A percentile compares a stretch with the other conserved stretches of the same genome.
phyloP scores from a whole-genome alignment of 192 early-diverging fungal species.

The Mycoemilia scoparia region DNA sequence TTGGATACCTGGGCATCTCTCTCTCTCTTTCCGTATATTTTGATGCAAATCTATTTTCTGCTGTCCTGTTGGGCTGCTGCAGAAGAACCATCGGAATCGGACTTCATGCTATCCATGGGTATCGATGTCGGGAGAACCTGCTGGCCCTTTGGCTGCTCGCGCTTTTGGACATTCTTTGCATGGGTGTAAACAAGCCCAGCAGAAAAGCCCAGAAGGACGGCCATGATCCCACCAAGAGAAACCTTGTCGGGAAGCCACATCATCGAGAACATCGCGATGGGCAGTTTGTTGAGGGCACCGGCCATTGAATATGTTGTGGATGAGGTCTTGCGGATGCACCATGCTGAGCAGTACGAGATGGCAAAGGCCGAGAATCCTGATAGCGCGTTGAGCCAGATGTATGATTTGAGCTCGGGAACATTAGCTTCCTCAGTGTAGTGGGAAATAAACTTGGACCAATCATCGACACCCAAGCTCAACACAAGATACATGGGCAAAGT shows the following conservation, averaged over 20 bases:
- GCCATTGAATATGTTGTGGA: constrained; percentile 91
- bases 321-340: constrained; percentile 38
- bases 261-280: constrained; percentile 88
- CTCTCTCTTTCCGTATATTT: too few relatives aligned
- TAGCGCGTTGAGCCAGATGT: constrained; percentile 51
- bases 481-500: constrained; percentile 61
- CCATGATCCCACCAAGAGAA: constrained; percentile 60
- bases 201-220: constrained; percentile 72
- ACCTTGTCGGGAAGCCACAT: constrained; percentile 82
- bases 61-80: too few relatives aligned
- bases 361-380: constrained; percentile 73
- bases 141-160: constrained; percentile 20
- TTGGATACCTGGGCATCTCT: too few relatives aligned
- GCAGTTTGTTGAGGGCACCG: constrained; percentile 94
- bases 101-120: constrained; percentile 25
- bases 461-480: constrained; percentile 47
- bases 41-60: too few relatives aligned
- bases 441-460: constrained; percentile 35
- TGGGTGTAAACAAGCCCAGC: constrained; percentile 59
- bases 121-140: constrained; percentile 26
- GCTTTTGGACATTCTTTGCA: constrained; percentile 45
- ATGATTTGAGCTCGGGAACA: constrained; percentile 37
- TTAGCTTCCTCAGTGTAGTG: constrained; percentile 32
- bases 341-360: constrained; percentile 65
- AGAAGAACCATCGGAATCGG: too few relatives aligned